Base-by-base conservation (phyloP, 2,329 filamentous ascomycete genomes). In the Pseudopyrenochaeta lycopersici region DNA sequence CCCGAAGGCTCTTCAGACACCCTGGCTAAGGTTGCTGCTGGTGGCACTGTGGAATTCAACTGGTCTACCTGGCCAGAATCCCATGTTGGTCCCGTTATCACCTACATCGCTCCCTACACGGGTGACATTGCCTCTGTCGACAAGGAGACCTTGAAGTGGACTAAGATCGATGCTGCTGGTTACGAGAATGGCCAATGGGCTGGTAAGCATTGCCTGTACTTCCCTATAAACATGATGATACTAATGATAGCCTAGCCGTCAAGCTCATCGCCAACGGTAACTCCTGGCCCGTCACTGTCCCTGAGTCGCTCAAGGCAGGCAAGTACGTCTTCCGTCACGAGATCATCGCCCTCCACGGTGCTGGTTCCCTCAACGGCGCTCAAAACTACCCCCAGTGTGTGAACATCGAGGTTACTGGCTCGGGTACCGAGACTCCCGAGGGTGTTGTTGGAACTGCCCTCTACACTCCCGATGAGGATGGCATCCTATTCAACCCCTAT, bases 321-420 rank as follows among this genome's bases (percentile, higher is more conserved):
- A 77, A 81, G 56, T 86, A 85, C 62, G 81, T 86, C 52, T 75
- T 86, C 54, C 77, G 84, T 17, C 83, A 85, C 64, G 84, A 86
- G 72, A 77, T 79, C 48, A 80, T 82, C 49, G 83, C 79, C 2
- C 72, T 84, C 7, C 82, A 85, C 58, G 69, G 71, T 0, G 77
- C 78, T 10, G 63, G 69, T n/a, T 68, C 71, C 3, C 57, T 43
- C 46, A 80, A 82, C 55, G 81, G 81, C 27, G 82, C 82, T 10
- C 83, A 82, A 76, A 78, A 76, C 76, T 85, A 82, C 71, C 82
- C 77, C 38, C 80, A 82, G 66, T 85, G 56, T 63, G 58, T 83
- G 36, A 83, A 83, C 73, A 73, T 84, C 12, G 71, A 80, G 56
- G 73, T 85, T 49, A 82, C 81, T 1, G 81, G 81, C 27, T 73